Base-by-base conservation (phyloP, 2,329 filamentous ascomycete genomes). In the Phyllosticta citriasiana region DNA sequence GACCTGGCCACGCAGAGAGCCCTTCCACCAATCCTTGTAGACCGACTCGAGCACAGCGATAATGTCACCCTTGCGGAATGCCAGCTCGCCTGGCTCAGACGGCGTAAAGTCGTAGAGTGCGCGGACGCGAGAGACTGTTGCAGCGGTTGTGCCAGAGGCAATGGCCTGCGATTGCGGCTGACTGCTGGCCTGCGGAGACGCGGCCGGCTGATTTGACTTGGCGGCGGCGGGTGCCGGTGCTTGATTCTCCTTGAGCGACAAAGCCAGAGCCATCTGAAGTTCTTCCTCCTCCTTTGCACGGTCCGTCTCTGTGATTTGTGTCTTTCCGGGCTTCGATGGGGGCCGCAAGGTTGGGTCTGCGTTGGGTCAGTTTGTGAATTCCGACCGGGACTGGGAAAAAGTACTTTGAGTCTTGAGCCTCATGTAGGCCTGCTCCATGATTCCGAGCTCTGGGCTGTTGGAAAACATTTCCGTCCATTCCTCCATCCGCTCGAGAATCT, bases 1-100 rank as follows among this genome's bases (percentile, higher is more conserved):
- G 6, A 91, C 97, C 74, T 97, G 91, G 22, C 94, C 94, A 71
- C 92, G 86, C 63, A 99, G 79, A 52, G 92, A 96, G 1, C 94
- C 94, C 68, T 96, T 93, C 94, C 94, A 99, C 94, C 94, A 99
- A 74, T 99, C 94, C 76, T 97, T 99, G 78, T 95, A 99, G 1
- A 97, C 94, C 1, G 92, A 97, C 75, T 97, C 94, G 51, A 99
- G 81, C 16, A 99, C 94, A 1, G 94, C 93, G 73, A 99, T 99
- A 51, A 97, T 88, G 72, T 99, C 94, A 27, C 94, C 93, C 77
- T 96, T 96, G 67, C 92, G 88, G 74, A 99, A 99, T 67, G 96
- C 91, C 64, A 99, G 80, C 77, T 99, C 94, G 55, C 93, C 94
- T 0, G 91, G 85, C 73, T 99, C 94, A 0, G 92, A 95, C 1